These are phyloP conservation scores for Musa troglodytarum DNA, from an alignment of 176 grass and related monocot species.

Conservation along the genomic window DNA sequence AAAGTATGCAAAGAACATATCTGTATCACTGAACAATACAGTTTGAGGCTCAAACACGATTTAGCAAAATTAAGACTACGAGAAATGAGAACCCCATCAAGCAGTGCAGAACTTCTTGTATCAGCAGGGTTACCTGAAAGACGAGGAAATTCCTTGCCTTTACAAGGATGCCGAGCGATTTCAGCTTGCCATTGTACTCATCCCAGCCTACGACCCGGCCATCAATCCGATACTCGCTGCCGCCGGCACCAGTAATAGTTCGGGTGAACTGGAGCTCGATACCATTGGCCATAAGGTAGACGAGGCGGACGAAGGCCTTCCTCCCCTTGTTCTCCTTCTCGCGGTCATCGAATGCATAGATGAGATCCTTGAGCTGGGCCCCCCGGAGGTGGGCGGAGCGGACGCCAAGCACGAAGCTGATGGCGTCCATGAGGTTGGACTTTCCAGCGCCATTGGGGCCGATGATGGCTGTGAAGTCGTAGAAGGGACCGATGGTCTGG, in stretches of 20 bases:
- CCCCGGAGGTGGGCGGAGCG: conserved; percentile 75
- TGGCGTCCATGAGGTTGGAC: conserved; percentile 98
- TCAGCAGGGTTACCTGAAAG: conserved; percentile 54
- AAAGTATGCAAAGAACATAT: neutral
- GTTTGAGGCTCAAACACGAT: too few species aligned
- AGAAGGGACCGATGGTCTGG: conserved; percentile 85
- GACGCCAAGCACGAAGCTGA: conserved; percentile 91
- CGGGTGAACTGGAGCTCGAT: conserved; percentile 67
- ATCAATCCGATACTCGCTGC: conserved; percentile 74
- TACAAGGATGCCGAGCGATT: conserved; percentile 87
- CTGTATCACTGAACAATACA: too few species aligned
- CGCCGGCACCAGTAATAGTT: conserved; percentile 57
- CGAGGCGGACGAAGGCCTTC: conserved; percentile 72
- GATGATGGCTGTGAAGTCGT: conserved; percentile 88
- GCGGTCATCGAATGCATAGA: conserved; percentile 80
- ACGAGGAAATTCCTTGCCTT: conserved; percentile 97
- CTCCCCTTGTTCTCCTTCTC: conserved; percentile 86
- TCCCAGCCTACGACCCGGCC: conserved; percentile 55
- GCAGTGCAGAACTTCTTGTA: neutral
- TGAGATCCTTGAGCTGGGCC: conserved; percentile 90
- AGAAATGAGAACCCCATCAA: too few species aligned
- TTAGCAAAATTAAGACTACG: too few species aligned
- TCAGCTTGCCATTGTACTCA: conserved; percentile 81
- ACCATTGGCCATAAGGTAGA: conserved; percentile 45
- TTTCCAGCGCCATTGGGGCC: conserved; percentile 90